A percentile compares a stretch with the other conserved stretches of the same genome.
These are phyloP conservation scores for Russula sp. DNA, from an alignment of 768 basidiomycete genomes.

Conservation along the genomic window DNA sequence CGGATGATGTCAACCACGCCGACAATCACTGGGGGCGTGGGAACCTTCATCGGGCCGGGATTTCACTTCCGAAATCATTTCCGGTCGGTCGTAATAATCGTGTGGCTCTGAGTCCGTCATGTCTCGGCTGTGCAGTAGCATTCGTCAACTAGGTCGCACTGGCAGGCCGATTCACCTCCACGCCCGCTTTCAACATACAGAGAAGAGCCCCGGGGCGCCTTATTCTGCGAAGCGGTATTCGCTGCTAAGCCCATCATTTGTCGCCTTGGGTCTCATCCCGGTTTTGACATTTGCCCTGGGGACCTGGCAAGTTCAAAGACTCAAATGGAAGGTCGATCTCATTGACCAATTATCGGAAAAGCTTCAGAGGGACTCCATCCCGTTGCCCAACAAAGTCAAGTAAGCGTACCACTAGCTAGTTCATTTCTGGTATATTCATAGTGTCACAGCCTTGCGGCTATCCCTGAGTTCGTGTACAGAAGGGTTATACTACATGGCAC, in stretches of 20 bases:
- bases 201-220: background rate
- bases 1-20: background rate
- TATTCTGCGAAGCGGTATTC: slow-evolving; percentile 57
- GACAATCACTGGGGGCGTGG: background rate
- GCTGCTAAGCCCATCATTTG: slow-evolving; percentile 63
- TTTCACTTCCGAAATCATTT: background rate
- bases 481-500: slow-evolving; percentile 72
- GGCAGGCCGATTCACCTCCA: background rate
- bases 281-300: slow-evolving; percentile 87
- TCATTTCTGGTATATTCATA: slow-evolving; percentile 24
- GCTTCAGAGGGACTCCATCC: slow-evolving; percentile 68
- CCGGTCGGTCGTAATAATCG: too few relatives aligned
- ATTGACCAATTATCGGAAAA: slow-evolving; percentile 94
- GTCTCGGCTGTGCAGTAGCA: background rate
- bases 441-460: slow-evolving; percentile 50
- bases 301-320: slow-evolving; percentile 87
- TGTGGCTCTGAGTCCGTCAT: background rate
- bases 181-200: slow-evolving; percentile 17
- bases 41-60: slow-evolving; percentile 1
- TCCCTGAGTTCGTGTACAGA: slow-evolving; percentile 87
- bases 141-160: slow-evolving; percentile 7
- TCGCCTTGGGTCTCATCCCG: slow-evolving; percentile 79
- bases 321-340: slow-evolving; percentile 91
- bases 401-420: slow-evolving; percentile 35
- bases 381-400: slow-evolving; percentile 84